Conservation (phyloP, 2,329 filamentous ascomycete genomes). For the Saccharata proteae region DNA sequence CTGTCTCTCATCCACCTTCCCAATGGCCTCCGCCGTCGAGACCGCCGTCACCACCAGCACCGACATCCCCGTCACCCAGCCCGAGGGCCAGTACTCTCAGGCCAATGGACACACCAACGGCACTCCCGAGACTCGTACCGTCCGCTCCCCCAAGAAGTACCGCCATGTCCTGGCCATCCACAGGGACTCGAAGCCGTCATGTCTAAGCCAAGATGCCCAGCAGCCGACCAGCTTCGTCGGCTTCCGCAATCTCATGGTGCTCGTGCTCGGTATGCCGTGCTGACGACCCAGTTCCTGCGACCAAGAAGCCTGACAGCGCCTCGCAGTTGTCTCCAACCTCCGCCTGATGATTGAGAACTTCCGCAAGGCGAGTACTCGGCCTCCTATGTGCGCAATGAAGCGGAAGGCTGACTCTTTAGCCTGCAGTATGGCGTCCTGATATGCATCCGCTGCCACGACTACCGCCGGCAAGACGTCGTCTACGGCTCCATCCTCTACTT, state of each 20-base stretch:
- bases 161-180: slow-evolving; percentile 87
- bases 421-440: slow-evolving; percentile 83
- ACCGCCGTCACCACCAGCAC: slow-evolving; percentile 18
- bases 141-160: slow-evolving; percentile 48
- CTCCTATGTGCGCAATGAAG: slow-evolving; percentile 1
- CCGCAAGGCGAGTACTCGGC: slow-evolving; percentile 63
- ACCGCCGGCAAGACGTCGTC: slow-evolving; percentile 62
- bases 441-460: slow-evolving; percentile 81
- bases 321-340: slow-evolving; percentile 75
- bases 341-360: slow-evolving; percentile 94
- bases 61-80: slow-evolving; percentile 14
- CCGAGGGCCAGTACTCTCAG: slow-evolving; percentile 15
- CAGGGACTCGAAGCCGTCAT: slow-evolving; percentile 57
- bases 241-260: slow-evolving; percentile 91
- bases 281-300: not conserved
- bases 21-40: slow-evolving; percentile 10
- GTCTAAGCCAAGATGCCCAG: slow-evolving; percentile 71
- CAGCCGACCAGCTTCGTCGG: slow-evolving; percentile 74
- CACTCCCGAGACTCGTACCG: slow-evolving; percentile 9
- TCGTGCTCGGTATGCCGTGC: slow-evolving; percentile 60
- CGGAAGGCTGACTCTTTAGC: slow-evolving; percentile 10
- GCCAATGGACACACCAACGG: slow-evolving; percentile 12
- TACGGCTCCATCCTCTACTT: slow-evolving; percentile 71
- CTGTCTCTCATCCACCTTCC: slow-evolving; percentile 5
- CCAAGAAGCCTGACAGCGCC: slow-evolving; percentile 13